Percentiles rank a stretch among this genome's conserved stretches.
Evolutionary conservation across 208 protist species (phyloP).

Genomic region (Wallacemonas sp.): DNA sequence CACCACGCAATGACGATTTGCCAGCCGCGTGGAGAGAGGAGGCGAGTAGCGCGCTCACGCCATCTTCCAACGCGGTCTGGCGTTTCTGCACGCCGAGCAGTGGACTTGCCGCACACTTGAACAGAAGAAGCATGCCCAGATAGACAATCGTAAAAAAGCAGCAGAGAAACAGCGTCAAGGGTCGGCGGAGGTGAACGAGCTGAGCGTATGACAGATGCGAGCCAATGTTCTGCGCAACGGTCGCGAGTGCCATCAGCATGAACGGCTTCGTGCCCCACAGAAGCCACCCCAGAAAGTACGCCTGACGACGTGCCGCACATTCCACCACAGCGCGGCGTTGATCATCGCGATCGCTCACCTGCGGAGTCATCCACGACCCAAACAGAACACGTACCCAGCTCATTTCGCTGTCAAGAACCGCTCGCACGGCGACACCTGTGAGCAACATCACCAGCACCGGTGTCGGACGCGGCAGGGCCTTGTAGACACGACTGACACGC

Average conservation of each 20-base stretch:
- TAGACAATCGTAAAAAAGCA: conserved; percentile 21
- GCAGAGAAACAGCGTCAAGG: conserved; percentile 16
- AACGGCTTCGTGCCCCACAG: conserved; percentile 8
- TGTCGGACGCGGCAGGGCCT: conserved; percentile 5
- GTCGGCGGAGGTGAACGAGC: conserved; percentile 3
- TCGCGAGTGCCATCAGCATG: conserved; percentile 19
- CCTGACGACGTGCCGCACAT: neutral
- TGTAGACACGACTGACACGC: neutral
- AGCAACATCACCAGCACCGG: conserved; percentile 28
- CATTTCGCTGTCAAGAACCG: conserved; percentile 8
- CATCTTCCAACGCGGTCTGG: neutral
- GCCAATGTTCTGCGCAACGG: conserved; percentile 28
- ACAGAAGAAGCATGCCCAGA: conserved; percentile 16
- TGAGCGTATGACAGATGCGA: conserved; percentile 25
- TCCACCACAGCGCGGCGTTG: neutral
- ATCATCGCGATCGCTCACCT: neutral
- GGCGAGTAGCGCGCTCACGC: neutral
- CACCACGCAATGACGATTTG: neutral
- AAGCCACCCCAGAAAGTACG: neutral
- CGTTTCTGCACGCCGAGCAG: neutral
- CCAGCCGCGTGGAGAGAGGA: neutral
- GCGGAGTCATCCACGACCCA: neutral
- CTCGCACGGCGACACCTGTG: conserved; percentile 13
- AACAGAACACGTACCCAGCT: neutral
- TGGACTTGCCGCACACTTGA: conserved; percentile 10